Evolutionary conservation across 1,139 yeast species (phyloP).

Genomic region (Taphrina confusa): DNA sequence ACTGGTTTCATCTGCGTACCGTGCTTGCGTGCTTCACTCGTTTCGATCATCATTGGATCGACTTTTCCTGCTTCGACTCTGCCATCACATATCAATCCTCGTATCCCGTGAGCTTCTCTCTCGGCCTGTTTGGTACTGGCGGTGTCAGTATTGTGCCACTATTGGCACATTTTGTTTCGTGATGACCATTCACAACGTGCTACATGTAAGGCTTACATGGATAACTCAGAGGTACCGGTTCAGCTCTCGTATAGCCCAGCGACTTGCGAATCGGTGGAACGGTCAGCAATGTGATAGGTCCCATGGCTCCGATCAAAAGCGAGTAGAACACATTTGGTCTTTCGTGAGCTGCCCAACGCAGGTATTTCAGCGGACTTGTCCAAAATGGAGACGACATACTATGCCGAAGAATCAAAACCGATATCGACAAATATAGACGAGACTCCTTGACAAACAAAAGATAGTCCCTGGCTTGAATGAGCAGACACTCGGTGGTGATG

Average conservation of each 20-base stretch:
- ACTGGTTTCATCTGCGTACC: too few species aligned
- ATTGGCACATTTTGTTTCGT: too few species aligned
- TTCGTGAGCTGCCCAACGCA: constrained; percentile 34
- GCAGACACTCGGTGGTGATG: too few species aligned
- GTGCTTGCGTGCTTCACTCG: too few species aligned
- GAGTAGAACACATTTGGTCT: constrained; percentile 34
- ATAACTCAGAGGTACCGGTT: constrained; percentile 29
- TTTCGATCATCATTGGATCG: too few species aligned
- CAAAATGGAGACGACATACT: constrained; percentile 32
- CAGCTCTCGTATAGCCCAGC: constrained; percentile 18
- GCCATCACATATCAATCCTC: constrained; percentile 16
- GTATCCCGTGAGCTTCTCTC: constrained; percentile 9
- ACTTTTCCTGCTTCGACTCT: too few species aligned
- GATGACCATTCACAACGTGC: background rate
- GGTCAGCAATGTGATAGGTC: constrained; percentile 17
- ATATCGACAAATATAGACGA: too few species aligned
- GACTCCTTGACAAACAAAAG: too few species aligned
- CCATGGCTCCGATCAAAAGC: constrained; percentile 24
- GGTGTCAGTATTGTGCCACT: background rate
- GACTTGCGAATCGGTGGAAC: constrained; percentile 29
- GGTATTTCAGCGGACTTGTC: constrained; percentile 23
- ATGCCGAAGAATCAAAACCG: too few species aligned
- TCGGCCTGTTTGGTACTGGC: constrained; percentile 3
- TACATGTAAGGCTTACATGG: constrained; percentile 15
- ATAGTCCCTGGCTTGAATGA: too few species aligned